Percentiles rank a stretch among this genome's conserved stretches.
These are phyloP conservation scores for Ophiostoma montium DNA, from an alignment of 2,329 filamentous ascomycete species.

Conservation along the genomic window DNA sequence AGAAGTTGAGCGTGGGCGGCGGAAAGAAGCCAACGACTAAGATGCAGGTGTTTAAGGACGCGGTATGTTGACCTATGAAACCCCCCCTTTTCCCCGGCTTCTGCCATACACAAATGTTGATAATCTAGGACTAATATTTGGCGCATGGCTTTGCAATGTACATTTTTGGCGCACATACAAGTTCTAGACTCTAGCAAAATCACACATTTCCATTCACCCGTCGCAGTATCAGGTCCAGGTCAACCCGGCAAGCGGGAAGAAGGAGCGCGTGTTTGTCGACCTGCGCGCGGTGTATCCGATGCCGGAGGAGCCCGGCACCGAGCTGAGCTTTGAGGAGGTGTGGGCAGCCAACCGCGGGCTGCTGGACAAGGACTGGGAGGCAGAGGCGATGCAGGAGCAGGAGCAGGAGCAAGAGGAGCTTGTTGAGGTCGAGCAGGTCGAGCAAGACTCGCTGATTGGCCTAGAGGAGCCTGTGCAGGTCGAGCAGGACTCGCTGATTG, in stretches of 20 bases:
- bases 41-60: conserved; percentile 87
- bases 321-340: conserved; percentile 85
- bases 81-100: neutral
- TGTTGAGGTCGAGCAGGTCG: neutral
- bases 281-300: conserved; percentile 75
- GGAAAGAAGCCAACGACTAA: conserved; percentile 73
- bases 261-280: conserved; percentile 78
- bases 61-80: conserved; percentile 50
- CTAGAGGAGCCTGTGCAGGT: neutral
- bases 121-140: conserved; percentile 88
- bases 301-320: conserved; percentile 52
- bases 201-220: conserved; percentile 54
- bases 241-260: conserved; percentile 69
- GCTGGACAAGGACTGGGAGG: conserved; percentile 45
- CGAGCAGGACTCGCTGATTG: conserved; percentile 2
- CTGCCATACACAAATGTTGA: conserved; percentile 53
- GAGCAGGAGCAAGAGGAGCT: conserved; percentile 15
- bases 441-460: conserved; percentile 1
- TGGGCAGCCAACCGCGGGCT: conserved; percentile 64
- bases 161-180: conserved; percentile 21
- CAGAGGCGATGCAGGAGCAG: no score
- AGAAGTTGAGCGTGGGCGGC: conserved; percentile 77
- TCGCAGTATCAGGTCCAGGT: conserved; percentile 63
- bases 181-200: conserved; percentile 41
- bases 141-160: conserved; percentile 32